Percentiles rank a stretch among this genome's conserved stretches.
Conservation (phyloP, 352 stramenopile genomes). For the Phytophthora fragariae region DNA sequence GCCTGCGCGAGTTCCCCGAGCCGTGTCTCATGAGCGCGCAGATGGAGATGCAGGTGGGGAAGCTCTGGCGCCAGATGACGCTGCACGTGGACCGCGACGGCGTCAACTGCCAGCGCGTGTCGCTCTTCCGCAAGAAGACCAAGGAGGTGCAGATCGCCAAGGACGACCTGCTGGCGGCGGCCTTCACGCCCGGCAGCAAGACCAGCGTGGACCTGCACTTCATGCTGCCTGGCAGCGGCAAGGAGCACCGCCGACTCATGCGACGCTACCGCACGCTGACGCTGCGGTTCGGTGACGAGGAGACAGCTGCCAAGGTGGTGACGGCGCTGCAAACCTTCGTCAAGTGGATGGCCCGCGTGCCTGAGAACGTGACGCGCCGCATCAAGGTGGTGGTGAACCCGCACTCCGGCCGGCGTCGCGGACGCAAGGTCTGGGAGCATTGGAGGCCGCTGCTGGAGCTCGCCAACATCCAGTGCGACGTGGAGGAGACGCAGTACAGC, state of each 20-base stretch:
- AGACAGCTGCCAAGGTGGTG: slow-evolving; percentile 44
- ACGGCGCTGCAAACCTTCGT: slow-evolving; percentile 60
- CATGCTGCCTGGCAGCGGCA: slow-evolving; percentile 65
- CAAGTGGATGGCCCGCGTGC: slow-evolving; percentile 79
- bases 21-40: slow-evolving; percentile 43
- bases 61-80: slow-evolving; percentile 62
- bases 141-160: slow-evolving; percentile 59
- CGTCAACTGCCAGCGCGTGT: slow-evolving; percentile 58
- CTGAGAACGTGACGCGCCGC: slow-evolving; percentile 50
- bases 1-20: slow-evolving; percentile 62
- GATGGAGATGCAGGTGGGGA: slow-evolving; percentile 55
- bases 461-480: slow-evolving; percentile 74
- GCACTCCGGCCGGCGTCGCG: slow-evolving; percentile 67
- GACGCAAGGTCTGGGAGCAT: slow-evolving; percentile 67
- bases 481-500: slow-evolving; percentile 79
- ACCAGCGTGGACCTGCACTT: slow-evolving; percentile 63
- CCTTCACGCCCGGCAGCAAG: slow-evolving; percentile 33
- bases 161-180: slow-evolving; percentile 64
- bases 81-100: slow-evolving; percentile 64
- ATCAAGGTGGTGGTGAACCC: slow-evolving; percentile 87
- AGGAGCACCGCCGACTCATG: slow-evolving; percentile 62
- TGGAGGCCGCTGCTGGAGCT: slow-evolving; percentile 69
- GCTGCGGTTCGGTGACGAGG: slow-evolving; percentile 45
- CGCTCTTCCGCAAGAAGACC: slow-evolving; percentile 67
- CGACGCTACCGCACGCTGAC: slow-evolving; percentile 56